phyloP scores from a whole-genome alignment of 441 rosid species.

The Manihot esculenta region DNA sequence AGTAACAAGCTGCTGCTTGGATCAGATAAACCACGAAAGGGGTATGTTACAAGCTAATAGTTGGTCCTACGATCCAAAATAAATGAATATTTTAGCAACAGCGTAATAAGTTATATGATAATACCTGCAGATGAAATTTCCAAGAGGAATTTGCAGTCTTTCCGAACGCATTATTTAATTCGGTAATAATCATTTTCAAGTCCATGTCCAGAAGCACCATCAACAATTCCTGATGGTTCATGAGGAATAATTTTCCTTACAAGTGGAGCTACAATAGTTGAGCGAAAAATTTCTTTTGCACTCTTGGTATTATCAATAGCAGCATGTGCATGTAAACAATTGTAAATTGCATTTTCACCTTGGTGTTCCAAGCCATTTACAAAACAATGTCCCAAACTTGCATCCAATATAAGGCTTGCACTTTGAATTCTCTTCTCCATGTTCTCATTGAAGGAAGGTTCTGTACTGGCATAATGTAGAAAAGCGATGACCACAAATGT shows the following conservation, averaged over 20 bases:
- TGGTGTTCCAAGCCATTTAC: slow-evolving; percentile 78
- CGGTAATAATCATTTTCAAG: slow-evolving; percentile 77
- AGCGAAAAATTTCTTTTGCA: slow-evolving; percentile 85
- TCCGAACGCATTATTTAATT: slow-evolving; percentile 58
- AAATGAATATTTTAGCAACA: background rate
- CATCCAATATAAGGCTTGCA: slow-evolving; percentile 83
- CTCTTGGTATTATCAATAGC: slow-evolving; percentile 76
- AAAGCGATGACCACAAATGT: slow-evolving; percentile 45
- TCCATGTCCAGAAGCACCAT: slow-evolving; percentile 59
- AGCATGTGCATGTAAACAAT: slow-evolving; percentile 95
- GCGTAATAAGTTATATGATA: background rate
- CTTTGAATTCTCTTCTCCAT: slow-evolving; percentile 95
- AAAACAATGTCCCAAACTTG: slow-evolving; percentile 95
- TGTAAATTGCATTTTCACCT: slow-evolving; percentile 85
- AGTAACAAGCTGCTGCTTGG: background rate
- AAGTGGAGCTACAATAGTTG: slow-evolving; percentile 71
- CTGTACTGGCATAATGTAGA: slow-evolving; percentile 85
- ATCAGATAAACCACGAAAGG: background rate
- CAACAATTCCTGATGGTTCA: slow-evolving; percentile 45
- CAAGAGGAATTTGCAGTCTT: slow-evolving; percentile 79
- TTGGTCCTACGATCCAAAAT: background rate
- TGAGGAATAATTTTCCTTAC: slow-evolving; percentile 61
- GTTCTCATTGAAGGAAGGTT: slow-evolving; percentile 92
- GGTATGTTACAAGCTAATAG: background rate
- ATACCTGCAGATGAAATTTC: slow-evolving; percentile 84